Conservation (phyloP, 331 rosid genomes). For the Spiraea crenata region DNA sequence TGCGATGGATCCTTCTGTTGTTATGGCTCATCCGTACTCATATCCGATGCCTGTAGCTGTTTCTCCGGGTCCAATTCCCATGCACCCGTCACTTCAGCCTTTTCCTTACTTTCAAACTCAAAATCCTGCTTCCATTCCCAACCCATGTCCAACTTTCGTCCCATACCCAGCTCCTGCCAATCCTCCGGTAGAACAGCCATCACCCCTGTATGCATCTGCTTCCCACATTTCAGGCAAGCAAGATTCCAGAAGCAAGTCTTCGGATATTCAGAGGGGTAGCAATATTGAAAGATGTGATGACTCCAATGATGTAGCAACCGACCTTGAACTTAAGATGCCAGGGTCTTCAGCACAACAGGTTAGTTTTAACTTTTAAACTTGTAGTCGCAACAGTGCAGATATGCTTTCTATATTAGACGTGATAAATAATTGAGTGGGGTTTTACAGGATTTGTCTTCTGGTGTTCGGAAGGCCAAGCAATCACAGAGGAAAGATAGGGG, state of each 20-base stretch:
- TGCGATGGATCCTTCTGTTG: conserved; percentile 66
- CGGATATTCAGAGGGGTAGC: conserved; percentile 39
- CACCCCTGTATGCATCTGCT: conserved; percentile 46
- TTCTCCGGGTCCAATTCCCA: conserved; percentile 69
- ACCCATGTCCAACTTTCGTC: conserved; percentile 58
- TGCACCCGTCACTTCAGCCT: conserved; percentile 72
- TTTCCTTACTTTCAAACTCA: conserved; percentile 72
- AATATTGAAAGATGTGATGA: conserved; percentile 51
- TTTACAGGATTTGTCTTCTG: conserved; percentile 55
- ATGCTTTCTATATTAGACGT: not conserved
- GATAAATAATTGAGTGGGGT: conserved; percentile 6
- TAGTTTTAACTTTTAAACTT: conserved; percentile 16
- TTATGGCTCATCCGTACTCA: conserved; percentile 68
- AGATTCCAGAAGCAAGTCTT: conserved; percentile 57
- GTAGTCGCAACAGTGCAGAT: not conserved
- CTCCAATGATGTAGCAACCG: conserved; percentile 79
- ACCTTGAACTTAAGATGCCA: conserved; percentile 92
- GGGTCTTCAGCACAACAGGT: conserved; percentile 81
- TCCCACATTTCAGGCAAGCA: conserved; percentile 49
- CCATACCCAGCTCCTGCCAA: conserved; percentile 59
- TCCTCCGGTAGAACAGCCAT: conserved; percentile 47
- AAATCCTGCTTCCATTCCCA: conserved; percentile 54
- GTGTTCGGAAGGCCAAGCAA: conserved; percentile 62
- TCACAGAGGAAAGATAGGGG: conserved; percentile 54
- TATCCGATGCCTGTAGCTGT: conserved; percentile 71